Percentiles rank a stretch among this genome's conserved stretches.
Conservation (phyloP, 2,329 filamentous ascomycete genomes). For the Fusarium sp. region DNA sequence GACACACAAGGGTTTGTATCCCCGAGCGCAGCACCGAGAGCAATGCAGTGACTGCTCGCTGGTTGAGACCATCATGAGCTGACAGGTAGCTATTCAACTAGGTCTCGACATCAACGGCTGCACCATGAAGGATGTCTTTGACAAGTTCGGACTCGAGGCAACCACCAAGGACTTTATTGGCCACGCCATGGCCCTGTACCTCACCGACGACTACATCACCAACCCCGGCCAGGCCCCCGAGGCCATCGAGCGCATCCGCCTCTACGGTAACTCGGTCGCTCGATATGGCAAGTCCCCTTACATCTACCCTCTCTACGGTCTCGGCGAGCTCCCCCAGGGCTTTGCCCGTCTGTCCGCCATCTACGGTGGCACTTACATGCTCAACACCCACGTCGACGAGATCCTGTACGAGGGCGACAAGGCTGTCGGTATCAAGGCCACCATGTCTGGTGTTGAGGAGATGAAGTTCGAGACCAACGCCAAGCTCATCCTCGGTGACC, state of each 20-base stretch:
- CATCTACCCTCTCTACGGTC: slow-evolving; percentile 98
- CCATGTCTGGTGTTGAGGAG: slow-evolving; percentile 90
- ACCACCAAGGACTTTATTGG: slow-evolving; percentile 95
- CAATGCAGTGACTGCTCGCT: not conserved
- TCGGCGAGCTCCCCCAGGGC: slow-evolving; percentile 96
- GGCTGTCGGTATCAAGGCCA: slow-evolving; percentile 96
- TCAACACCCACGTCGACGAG: slow-evolving; percentile 95
- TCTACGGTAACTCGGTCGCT: slow-evolving; percentile 98
- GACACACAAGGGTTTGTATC: slow-evolving; percentile 84
- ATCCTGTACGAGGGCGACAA: slow-evolving; percentile 85
- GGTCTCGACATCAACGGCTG: slow-evolving; percentile 82
- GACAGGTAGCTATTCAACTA: slow-evolving; percentile 49
- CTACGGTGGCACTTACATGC: slow-evolving; percentile 99
- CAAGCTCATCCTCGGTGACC: slow-evolving; percentile 95
- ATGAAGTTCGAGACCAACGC: slow-evolving; percentile 98
- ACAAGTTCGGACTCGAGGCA: slow-evolving; percentile 94
- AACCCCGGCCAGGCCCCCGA: slow-evolving; percentile 80
- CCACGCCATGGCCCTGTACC: slow-evolving; percentile 97
- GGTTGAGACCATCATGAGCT: slow-evolving; percentile 6
- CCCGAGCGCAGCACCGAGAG: not conserved
- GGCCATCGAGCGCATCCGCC: slow-evolving; percentile 88
- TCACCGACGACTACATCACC: slow-evolving; percentile 88
- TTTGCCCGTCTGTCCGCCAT: slow-evolving; percentile 98
- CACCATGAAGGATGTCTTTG: slow-evolving; percentile 98
- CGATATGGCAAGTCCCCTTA: slow-evolving; percentile 98